A percentile compares a stretch with the other conserved stretches of the same genome.
Evolutionary conservation across 768 basidiomycete genomes (phyloP).

Genomic region (Suillus placidus): DNA sequence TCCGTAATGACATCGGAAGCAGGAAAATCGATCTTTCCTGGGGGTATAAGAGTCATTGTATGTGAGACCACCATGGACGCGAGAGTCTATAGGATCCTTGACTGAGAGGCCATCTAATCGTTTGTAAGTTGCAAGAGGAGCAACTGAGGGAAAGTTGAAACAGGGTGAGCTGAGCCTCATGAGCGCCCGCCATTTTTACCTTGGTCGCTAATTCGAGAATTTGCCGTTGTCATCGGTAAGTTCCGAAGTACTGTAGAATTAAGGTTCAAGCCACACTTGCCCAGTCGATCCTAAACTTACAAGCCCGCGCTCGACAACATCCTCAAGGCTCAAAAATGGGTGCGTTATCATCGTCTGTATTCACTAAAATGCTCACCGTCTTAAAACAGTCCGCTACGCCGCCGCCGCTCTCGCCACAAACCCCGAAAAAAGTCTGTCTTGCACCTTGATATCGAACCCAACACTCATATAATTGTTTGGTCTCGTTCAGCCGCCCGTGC

Average conservation of each 20-base stretch:
- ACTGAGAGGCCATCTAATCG: conserved; percentile 83
- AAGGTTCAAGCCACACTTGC: conserved; percentile 37
- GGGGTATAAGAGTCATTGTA: conserved; percentile 96
- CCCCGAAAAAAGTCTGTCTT: conserved; percentile 88
- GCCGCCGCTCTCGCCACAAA: conserved; percentile 84
- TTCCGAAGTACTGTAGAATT: conserved; percentile 31
- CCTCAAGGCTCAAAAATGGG: conserved; percentile 55
- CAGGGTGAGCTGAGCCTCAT: conserved; percentile 53
- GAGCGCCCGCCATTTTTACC: conserved; percentile 14
- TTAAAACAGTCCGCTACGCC: conserved; percentile 84
- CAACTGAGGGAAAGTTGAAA: conserved; percentile 70
- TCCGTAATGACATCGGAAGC: conserved; percentile 81
- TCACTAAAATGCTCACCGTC: conserved; percentile 21
- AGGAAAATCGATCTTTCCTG: conserved; percentile 94
- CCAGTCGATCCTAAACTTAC: conserved; percentile 57
- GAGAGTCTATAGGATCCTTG: conserved; percentile 84
- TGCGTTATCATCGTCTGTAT: conserved; percentile 41
- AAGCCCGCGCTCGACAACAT: conserved; percentile 46
- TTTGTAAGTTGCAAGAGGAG: conserved; percentile 74
- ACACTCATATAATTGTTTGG: conserved; percentile 16
- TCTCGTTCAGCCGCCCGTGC: conserved; percentile 75
- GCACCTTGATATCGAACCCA: not conserved
- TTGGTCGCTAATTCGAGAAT: not conserved
- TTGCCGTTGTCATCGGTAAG: conserved; percentile 23
- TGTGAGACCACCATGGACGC: conserved; percentile 86